These are phyloP conservation scores for Coniochaeta hoffmannii DNA, from an alignment of 2,329 filamentous ascomycete genomes.

Conservation along the genomic window DNA sequence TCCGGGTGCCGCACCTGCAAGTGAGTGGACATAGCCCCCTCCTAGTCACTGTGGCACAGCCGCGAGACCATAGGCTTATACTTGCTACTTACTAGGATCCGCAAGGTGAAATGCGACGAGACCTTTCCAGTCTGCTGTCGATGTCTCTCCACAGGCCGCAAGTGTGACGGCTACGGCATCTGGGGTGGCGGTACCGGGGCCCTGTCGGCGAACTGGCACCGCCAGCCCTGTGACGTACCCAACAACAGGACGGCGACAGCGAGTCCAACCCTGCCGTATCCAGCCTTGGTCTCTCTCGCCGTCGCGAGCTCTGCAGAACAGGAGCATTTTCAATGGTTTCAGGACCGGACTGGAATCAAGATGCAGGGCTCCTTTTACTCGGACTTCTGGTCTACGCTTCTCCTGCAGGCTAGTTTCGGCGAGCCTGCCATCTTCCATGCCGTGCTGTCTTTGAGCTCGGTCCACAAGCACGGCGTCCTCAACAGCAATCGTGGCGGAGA, in stretches of 20 bases:
- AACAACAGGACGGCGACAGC: background rate
- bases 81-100: slow-evolving; percentile 13
- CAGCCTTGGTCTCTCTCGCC: slow-evolving; percentile 2
- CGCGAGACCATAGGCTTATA: background rate
- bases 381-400: slow-evolving; percentile 21
- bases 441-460: slow-evolving; percentile 21
- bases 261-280: background rate
- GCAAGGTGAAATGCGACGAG: slow-evolving; percentile 24
- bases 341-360: slow-evolving; percentile 8
- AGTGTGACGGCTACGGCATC: slow-evolving; percentile 20
- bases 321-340: slow-evolving; percentile 10
- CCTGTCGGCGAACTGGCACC: slow-evolving; percentile 5
- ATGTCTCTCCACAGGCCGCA: slow-evolving; percentile 21
- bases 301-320: slow-evolving; percentile 8
- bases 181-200: background rate
- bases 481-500: background rate
- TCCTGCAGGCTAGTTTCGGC: slow-evolving; percentile 18
- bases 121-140: slow-evolving; percentile 20
- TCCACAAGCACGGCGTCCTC: slow-evolving; percentile 16
- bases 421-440: slow-evolving; percentile 21
- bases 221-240: slow-evolving; percentile 6
- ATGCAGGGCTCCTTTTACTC: background rate
- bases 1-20: slow-evolving; percentile 4
- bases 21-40: background rate
- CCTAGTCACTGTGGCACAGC: too few relatives aligned